phyloP scores from a whole-genome alignment of 1,284 basidiomycete genomes.

The Porodaedalea pini region DNA sequence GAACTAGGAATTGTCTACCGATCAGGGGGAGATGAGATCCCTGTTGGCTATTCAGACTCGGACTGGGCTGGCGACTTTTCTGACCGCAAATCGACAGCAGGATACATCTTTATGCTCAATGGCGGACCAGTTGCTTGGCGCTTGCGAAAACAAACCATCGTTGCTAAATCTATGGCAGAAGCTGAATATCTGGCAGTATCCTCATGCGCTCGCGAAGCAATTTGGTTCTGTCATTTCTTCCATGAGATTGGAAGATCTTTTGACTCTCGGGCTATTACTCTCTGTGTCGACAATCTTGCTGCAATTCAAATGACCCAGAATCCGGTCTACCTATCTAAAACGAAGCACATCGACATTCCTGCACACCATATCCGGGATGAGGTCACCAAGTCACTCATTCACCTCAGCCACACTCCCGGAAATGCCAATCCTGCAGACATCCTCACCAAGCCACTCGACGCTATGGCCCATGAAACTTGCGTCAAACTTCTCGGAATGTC shows the following conservation, averaged over 20 bases:
- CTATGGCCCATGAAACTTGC: not conserved
- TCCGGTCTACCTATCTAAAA: constrained; percentile 3
- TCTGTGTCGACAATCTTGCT: constrained; percentile 27
- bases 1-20: constrained; percentile 8
- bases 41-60: constrained; percentile 5
- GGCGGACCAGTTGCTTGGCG: constrained; percentile 24
- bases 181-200: constrained; percentile 33
- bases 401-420: constrained; percentile 18
- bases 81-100: constrained; percentile 12
- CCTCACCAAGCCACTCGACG: constrained; percentile 24
- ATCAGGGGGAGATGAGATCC: not conserved
- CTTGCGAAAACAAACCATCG: too few species aligned
- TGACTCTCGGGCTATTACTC: not conserved
- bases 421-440: constrained; percentile 25
- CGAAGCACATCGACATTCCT: constrained; percentile 24
- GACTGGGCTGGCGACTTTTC: constrained; percentile 11
- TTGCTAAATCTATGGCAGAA: too few species aligned
- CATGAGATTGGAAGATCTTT: too few species aligned
- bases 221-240: constrained; percentile 25
- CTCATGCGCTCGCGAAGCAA: constrained; percentile 27
- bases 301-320: constrained; percentile 23
- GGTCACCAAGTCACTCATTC: constrained; percentile 14
- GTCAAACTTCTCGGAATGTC: not conserved
- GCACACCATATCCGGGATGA: constrained; percentile 26
- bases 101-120: constrained; percentile 13